Evolutionary conservation across 106 monocot genomes (phyloP).

Genomic region (Narthecium ossifragum): DNA sequence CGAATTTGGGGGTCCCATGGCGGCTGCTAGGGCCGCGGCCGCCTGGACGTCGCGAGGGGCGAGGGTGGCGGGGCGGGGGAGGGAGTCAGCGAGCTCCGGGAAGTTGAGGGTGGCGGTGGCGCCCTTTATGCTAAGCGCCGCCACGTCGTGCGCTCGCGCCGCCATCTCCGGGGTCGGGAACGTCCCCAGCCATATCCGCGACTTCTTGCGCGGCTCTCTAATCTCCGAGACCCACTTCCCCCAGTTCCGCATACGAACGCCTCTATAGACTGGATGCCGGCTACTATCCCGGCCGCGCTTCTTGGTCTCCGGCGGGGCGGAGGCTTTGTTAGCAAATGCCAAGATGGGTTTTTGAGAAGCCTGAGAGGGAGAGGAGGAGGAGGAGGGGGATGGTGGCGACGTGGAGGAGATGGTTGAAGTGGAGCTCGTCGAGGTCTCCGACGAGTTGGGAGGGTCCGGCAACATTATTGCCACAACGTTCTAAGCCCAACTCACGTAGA

Average conservation of each 20-base stretch:
- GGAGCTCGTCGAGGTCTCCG: background rate
- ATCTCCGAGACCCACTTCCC: slow-evolving; percentile 6
- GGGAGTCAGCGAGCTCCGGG: background rate
- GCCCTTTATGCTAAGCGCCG: background rate
- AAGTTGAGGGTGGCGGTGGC: background rate
- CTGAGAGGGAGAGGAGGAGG: background rate
- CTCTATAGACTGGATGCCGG: background rate
- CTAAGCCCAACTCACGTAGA: background rate
- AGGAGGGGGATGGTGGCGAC: too few relatives aligned
- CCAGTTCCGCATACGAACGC: slow-evolving; percentile 2
- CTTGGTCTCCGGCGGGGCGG: too few relatives aligned
- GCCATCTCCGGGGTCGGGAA: too few relatives aligned
- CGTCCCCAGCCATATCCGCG: too few relatives aligned
- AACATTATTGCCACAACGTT: too few relatives aligned
- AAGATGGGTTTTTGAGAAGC: too few relatives aligned
- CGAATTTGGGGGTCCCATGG: background rate
- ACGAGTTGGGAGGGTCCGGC: too few relatives aligned
- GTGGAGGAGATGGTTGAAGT: too few relatives aligned
- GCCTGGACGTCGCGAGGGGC: slow-evolving; percentile 6
- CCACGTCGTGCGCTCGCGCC: too few relatives aligned
- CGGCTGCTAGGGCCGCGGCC: background rate
- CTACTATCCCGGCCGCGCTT: too few relatives aligned
- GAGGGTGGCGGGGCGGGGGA: background rate
- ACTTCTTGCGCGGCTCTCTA: slow-evolving; percentile 1
- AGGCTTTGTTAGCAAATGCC: too few relatives aligned